These are phyloP conservation scores for Saposhnikovia divaricata DNA, from an alignment of 129 eudicot species.

Conservation along the genomic window DNA sequence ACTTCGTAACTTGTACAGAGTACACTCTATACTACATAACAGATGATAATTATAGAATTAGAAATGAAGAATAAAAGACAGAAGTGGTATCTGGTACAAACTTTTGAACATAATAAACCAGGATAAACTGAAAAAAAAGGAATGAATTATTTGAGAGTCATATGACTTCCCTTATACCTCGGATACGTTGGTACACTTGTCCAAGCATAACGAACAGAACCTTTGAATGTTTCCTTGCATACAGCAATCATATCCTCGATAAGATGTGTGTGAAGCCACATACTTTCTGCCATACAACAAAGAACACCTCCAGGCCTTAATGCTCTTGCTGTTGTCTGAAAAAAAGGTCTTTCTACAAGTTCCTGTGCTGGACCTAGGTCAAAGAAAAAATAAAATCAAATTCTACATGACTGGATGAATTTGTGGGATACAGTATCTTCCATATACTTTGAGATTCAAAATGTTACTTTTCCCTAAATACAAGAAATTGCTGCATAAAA, in stretches of 20 bases:
- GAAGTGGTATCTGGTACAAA: background rate
- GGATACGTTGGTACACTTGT: constrained; percentile 96
- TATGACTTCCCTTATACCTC: constrained; percentile 31
- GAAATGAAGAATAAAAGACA: background rate
- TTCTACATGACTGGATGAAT: background rate
- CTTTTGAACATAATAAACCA: background rate
- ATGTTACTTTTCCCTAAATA: background rate
- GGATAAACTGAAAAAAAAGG: background rate
- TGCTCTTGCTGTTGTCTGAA: constrained; percentile 66
- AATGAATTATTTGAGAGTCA: background rate
- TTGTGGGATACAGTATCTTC: background rate
- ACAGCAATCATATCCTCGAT: constrained; percentile 65
- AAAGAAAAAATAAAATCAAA: background rate
- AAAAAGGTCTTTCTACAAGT: constrained; percentile 79
- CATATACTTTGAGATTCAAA: background rate
- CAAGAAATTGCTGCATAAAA: background rate
- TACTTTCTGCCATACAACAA: constrained; percentile 93
- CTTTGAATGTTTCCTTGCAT: constrained; percentile 68
- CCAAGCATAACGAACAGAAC: constrained; percentile 96
- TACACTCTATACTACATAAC: background rate
- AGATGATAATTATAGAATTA: background rate
- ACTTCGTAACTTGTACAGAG: background rate
- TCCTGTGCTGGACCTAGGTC: constrained; percentile 84
- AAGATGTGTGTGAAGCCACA: constrained; percentile 99
- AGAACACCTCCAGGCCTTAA: constrained; percentile 92